These are phyloP conservation scores for Cryphonectria japonica DNA, from an alignment of 2,329 filamentous ascomycete genomes.

Conservation along the genomic window DNA sequence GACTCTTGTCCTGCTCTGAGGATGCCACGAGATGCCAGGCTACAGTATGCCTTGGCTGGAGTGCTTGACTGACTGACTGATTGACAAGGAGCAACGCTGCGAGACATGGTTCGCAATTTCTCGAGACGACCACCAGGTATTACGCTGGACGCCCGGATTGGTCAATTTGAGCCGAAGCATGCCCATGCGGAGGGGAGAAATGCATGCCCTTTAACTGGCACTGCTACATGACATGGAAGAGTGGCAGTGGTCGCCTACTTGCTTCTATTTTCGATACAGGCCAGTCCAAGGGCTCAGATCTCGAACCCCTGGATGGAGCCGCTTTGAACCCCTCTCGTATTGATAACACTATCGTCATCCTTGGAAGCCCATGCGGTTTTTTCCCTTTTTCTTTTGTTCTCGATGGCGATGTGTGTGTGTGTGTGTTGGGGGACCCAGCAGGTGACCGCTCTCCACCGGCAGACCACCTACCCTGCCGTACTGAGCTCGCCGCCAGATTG, in stretches of 20 bases:
- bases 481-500: neutral
- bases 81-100: neutral
- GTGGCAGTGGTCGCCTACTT: conserved; percentile 5
- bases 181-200: conserved; percentile 1
- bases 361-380: neutral
- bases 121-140: neutral
- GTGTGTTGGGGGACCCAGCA: neutral
- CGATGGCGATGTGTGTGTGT: neutral
- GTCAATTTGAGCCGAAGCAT: conserved; percentile 17
- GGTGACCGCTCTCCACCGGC: neutral
- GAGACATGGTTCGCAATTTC: neutral
- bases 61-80: neutral
- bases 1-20: neutral
- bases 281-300: neutral
- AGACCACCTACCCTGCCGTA: neutral
- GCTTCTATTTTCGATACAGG: conserved; percentile 24
- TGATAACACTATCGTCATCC: conserved; percentile 4
- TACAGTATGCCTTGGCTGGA: neutral
- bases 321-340: neutral
- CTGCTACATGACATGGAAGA: neutral
- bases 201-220: neutral
- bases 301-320: conserved; percentile 1
- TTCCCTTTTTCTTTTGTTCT: neutral
- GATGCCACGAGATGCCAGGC: neutral
- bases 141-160: conserved; percentile 17